These are phyloP conservation scores for Taphrina betulina DNA, from an alignment of 1,139 yeast species.

Conservation along the genomic window DNA sequence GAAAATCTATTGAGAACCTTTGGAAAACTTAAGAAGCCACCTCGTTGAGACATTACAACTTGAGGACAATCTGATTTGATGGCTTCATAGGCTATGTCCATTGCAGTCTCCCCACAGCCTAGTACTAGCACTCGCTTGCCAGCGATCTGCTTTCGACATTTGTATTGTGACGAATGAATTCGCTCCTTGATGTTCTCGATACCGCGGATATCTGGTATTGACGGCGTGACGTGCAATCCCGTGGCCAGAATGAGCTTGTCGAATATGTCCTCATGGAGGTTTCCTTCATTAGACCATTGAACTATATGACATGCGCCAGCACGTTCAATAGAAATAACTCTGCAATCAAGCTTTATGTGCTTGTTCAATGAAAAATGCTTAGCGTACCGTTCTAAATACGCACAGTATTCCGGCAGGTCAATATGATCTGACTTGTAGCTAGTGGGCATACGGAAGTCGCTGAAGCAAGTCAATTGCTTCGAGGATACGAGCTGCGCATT, in stretches of 20 bases:
- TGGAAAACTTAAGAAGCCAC: neutral
- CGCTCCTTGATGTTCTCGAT: neutral
- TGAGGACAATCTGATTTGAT: neutral
- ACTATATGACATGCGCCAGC: neutral
- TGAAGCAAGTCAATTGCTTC: constrained; percentile 2
- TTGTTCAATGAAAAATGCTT: neutral
- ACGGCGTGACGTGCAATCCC: constrained; percentile 1
- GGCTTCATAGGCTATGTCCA: constrained; percentile 3
- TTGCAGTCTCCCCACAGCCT: constrained; percentile 1
- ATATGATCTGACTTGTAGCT: neutral
- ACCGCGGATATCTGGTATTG: neutral
- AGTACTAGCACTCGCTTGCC: neutral
- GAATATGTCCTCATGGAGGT: neutral
- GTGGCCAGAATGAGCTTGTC: neutral
- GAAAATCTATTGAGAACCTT: neutral
- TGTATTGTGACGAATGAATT: neutral
- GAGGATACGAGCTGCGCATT: neutral
- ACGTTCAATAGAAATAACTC: neutral
- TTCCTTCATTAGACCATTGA: neutral
- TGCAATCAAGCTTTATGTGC: neutral
- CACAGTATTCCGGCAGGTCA: neutral
- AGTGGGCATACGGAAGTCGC: neutral
- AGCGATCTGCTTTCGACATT: neutral
- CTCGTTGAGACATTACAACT: constrained; percentile 2
- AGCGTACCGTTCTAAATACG: neutral